phyloP scores from a whole-genome alignment of 805 yeast genomes.

The Nakazawaea ernobii region DNA sequence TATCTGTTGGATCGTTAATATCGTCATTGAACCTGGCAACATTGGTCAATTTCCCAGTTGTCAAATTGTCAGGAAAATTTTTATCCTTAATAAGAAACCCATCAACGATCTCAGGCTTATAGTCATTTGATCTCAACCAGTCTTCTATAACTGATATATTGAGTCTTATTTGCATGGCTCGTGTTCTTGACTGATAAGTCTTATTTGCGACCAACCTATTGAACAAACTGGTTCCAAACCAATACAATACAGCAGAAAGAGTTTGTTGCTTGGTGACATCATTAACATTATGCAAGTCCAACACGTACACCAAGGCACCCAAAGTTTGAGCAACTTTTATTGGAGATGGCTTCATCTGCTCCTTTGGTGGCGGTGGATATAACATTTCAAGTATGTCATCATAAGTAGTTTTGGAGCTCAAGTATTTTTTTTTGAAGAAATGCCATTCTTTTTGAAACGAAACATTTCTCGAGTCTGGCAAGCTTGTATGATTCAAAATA shows the following conservation, averaged over 20 bases:
- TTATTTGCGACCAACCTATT: constrained; percentile 65
- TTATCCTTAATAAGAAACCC: constrained; percentile 18
- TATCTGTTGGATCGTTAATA: constrained; percentile 36
- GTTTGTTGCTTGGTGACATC: constrained; percentile 75
- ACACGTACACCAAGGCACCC: constrained; percentile 82
- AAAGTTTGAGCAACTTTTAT: constrained; percentile 76
- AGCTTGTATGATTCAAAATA: constrained; percentile 67
- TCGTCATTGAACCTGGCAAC: constrained; percentile 25
- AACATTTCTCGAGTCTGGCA: constrained; percentile 75
- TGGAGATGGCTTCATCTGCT: constrained; percentile 87
- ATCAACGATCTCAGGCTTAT: constrained; percentile 33
- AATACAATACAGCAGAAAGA: constrained; percentile 69
- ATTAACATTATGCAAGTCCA: constrained; percentile 76
- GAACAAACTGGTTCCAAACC: constrained; percentile 68
- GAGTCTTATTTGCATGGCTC: constrained; percentile 85
- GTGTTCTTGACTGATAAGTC: constrained; percentile 69
- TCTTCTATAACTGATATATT: constrained; percentile 86
- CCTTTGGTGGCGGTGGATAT: constrained; percentile 78
- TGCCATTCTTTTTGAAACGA: constrained; percentile 70
- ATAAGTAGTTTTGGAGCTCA: constrained; percentile 44
- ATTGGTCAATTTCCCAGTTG: constrained; percentile 18
- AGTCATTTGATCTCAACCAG: constrained; percentile 77
- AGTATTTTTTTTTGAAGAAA: constrained; percentile 37
- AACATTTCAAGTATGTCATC: constrained; percentile 72
- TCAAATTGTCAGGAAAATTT: constrained; percentile 27